Conservation (phyloP, 805 yeast genomes). For the Saccharomycopsis sp. region DNA sequence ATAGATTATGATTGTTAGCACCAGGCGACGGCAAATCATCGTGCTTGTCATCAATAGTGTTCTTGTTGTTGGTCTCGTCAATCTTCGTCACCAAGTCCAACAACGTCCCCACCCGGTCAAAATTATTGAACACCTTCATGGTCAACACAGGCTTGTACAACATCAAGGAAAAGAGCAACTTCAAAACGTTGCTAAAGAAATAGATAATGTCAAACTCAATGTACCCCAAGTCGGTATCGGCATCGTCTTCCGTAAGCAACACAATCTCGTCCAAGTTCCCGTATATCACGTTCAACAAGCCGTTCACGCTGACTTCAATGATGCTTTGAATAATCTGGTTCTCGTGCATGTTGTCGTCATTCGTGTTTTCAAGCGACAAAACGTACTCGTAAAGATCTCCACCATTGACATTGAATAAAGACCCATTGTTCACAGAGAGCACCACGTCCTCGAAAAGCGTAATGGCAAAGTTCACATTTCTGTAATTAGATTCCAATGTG, state of each 20-base stretch:
- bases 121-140: constrained; percentile 11
- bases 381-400: neutral
- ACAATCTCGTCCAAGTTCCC: constrained; percentile 18
- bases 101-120: constrained; percentile 5
- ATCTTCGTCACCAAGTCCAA: constrained; percentile 11
- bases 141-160: constrained; percentile 15
- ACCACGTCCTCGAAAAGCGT: constrained; percentile 15
- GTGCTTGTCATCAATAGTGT: too few relatives aligned
- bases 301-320: constrained; percentile 4
- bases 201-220: constrained; percentile 16
- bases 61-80: constrained; percentile 14
- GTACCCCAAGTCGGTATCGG: constrained; percentile 11
- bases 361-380: neutral
- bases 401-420: neutral
- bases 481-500: constrained; percentile 7
- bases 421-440: constrained; percentile 9
- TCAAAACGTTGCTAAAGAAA: constrained; percentile 13
- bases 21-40: too few relatives aligned
- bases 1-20: too few relatives aligned
- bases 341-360: constrained; percentile 11
- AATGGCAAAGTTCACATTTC: constrained; percentile 7
- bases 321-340: constrained; percentile 13
- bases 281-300: constrained; percentile 6
- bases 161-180: constrained; percentile 9
- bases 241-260: constrained; percentile 18